Percentiles rank a stretch among this genome's conserved stretches.
These are phyloP conservation scores for Leccinum incarnatum DNA, from an alignment of 768 basidiomycete species.

Conservation along the genomic window DNA sequence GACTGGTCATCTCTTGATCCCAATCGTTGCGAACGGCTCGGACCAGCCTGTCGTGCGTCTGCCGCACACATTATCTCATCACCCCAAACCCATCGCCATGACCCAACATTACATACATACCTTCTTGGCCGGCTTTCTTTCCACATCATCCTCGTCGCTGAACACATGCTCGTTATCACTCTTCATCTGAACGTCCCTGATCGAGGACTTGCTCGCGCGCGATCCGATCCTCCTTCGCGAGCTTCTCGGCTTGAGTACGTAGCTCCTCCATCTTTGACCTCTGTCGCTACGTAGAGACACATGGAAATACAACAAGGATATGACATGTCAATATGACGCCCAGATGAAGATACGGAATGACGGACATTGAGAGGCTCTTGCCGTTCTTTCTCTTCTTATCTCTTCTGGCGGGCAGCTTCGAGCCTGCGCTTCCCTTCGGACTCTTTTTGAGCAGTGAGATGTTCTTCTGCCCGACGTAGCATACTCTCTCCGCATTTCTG, in stretches of 20 bases:
- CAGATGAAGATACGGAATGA: slow-evolving; percentile 6
- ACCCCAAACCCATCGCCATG: background rate
- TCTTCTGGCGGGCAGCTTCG: slow-evolving; percentile 69
- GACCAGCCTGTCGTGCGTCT: slow-evolving; percentile 24
- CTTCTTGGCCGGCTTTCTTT: slow-evolving; percentile 62
- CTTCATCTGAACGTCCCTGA: slow-evolving; percentile 57
- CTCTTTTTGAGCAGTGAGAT: slow-evolving; percentile 46
- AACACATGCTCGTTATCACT: slow-evolving; percentile 74
- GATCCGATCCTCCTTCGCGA: slow-evolving; percentile 75
- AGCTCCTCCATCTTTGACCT: slow-evolving; percentile 60
- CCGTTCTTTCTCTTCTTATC: slow-evolving; percentile 76
- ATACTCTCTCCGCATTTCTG: slow-evolving; percentile 87
- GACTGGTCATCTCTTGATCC: slow-evolving; percentile 63
- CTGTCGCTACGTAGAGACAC: slow-evolving; percentile 33
- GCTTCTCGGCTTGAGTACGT: slow-evolving; percentile 65
- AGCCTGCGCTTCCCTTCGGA: slow-evolving; percentile 76
- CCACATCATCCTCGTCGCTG: slow-evolving; percentile 70
- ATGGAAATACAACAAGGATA: background rate
- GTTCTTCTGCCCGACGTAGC: slow-evolving; percentile 40
- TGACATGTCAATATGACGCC: background rate
- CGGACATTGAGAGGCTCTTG: slow-evolving; percentile 65
- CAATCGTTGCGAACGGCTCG: slow-evolving; percentile 65
- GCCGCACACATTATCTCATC: background rate
- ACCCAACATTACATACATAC: slow-evolving; percentile 34
- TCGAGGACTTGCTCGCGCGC: slow-evolving; percentile 79